phyloP scores from a whole-genome alignment of 805 yeast species.

The Candida arabinofermentans region DNA sequence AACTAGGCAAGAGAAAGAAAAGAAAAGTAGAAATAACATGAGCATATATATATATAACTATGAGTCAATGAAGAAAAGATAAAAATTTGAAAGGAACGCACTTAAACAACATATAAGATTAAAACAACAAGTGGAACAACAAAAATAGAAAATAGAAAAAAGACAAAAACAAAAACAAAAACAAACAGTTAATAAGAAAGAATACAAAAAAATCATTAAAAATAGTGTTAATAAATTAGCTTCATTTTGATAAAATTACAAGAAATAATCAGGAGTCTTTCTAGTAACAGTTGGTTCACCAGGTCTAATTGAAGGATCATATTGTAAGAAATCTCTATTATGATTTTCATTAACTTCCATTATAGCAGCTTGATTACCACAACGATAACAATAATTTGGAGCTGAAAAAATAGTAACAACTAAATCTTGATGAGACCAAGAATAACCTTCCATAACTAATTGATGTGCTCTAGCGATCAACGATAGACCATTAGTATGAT shows the following conservation, averaged over 20 bases:
- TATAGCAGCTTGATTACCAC: constrained; percentile 97
- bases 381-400: constrained; percentile 94
- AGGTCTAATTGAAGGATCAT: constrained; percentile 94
- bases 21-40: too few species aligned
- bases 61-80: too few species aligned
- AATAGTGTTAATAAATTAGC: background rate
- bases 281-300: constrained; percentile 97
- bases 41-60: too few species aligned
- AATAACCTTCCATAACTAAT: constrained; percentile 95
- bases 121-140: background rate
- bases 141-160: background rate
- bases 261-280: constrained; percentile 95
- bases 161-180: background rate
- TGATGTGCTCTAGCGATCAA: constrained; percentile 95
- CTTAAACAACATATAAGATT: background rate
- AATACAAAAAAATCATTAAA: background rate
- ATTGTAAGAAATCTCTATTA: constrained; percentile 86
- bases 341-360: constrained; percentile 97
- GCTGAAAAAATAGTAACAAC: constrained; percentile 95
- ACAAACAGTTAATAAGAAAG: background rate
- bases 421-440: constrained; percentile 91
- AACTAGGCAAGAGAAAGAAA: too few species aligned
- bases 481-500: constrained; percentile 81
- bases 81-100: too few species aligned
- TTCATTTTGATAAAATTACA: constrained; percentile 60